phyloP scores from a whole-genome alignment of 179 eudicot species.

The Silene coronaria region DNA sequence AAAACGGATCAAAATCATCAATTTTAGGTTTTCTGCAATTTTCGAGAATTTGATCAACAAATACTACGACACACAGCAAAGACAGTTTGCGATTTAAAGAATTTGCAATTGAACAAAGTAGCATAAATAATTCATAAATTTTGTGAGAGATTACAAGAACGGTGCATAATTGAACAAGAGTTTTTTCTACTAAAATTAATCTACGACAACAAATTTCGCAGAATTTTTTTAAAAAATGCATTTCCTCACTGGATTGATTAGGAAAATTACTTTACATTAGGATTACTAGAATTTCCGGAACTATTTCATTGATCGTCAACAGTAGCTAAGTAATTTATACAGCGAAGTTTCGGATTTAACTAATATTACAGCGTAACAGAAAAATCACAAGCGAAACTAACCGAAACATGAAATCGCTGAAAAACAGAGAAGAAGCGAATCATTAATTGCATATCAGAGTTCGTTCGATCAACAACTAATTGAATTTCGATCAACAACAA shows the following conservation, averaged over 20 bases:
- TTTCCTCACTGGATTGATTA: neutral
- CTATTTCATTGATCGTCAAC: constrained; percentile 3
- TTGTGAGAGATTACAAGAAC: neutral
- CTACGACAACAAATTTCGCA: neutral
- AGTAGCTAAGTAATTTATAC: neutral
- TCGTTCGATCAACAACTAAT: neutral
- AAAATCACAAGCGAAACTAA: neutral
- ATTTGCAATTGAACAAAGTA: neutral
- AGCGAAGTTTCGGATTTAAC: neutral
- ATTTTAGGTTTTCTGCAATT: constrained; percentile 10
- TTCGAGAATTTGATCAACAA: too few species aligned
- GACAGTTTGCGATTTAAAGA: neutral
- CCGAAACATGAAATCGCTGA: neutral
- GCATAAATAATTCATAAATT: neutral
- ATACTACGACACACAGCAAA: neutral
- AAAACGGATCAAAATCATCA: constrained; percentile 2
- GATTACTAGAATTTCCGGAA: neutral
- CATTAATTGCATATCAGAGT: neutral
- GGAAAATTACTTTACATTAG: neutral
- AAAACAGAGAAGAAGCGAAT: neutral
- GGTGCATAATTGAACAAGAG: neutral
- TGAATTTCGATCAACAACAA: too few species aligned
- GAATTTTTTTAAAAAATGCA: neutral
- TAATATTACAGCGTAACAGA: neutral
- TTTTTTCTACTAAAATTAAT: neutral